Percentiles rank a stretch among this genome's conserved stretches.
Evolutionary conservation across 192 early-diverging fungal species (phyloP).

Genomic region (Coemansia sp.): DNA sequence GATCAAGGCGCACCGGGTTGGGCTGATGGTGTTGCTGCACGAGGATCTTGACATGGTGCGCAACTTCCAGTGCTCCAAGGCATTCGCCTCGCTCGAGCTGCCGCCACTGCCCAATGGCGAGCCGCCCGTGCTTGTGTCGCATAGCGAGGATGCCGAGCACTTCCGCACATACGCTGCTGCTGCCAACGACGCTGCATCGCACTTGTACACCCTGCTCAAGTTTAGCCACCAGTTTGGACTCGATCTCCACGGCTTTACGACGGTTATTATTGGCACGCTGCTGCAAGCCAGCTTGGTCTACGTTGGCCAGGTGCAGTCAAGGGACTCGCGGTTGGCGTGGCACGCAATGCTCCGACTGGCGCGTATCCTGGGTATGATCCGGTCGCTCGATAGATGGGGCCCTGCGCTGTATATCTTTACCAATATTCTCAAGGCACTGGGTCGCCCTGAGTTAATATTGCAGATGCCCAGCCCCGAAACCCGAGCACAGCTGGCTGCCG

Average conservation of each 20-base stretch:
- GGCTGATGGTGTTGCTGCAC: conserved; percentile 44
- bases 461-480: conserved; percentile 43
- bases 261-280: conserved; percentile 40
- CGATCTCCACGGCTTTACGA: conserved; percentile 46
- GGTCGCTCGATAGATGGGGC: conserved; percentile 52
- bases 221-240: conserved; percentile 50
- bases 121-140: conserved; percentile 22
- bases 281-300: conserved; percentile 49
- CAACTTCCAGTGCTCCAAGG: conserved; percentile 52
- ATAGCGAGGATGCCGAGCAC: conserved; percentile 34
- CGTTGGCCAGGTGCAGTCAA: conserved; percentile 47
- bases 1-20: conserved; percentile 51
- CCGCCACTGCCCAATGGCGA: conserved; percentile 8
- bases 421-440: conserved; percentile 54
- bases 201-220: conserved; percentile 47
- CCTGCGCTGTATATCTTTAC: conserved; percentile 54
- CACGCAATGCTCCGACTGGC: conserved; percentile 48
- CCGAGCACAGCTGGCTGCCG: conserved; percentile 25
- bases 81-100: conserved; percentile 31
- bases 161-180: conserved; percentile 23
- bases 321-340: conserved; percentile 38
- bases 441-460: conserved; percentile 42
- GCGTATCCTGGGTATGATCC: conserved; percentile 49
- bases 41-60: conserved; percentile 53
- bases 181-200: conserved; percentile 23